These are phyloP conservation scores for Stachybotrys chlorohalonatus DNA, from an alignment of 2,329 filamentous ascomycete genomes.

Conservation along the genomic window DNA sequence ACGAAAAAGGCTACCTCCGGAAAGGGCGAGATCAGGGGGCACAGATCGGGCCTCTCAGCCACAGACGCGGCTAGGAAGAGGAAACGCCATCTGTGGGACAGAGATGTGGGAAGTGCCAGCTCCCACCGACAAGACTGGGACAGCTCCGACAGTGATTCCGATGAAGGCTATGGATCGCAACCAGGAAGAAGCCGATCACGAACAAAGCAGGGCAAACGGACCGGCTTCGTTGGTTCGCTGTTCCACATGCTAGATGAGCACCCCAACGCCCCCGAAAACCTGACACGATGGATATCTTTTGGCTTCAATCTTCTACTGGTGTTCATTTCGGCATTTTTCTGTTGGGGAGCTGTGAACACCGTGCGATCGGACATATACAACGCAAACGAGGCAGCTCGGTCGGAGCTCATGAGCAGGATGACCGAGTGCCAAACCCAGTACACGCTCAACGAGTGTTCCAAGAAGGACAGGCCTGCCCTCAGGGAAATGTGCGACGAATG, in stretches of 20 bases:
- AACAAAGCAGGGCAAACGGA: constrained; percentile 10
- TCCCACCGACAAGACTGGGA: constrained; percentile 35
- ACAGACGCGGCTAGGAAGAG: constrained; percentile 43
- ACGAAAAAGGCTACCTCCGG: constrained; percentile 40
- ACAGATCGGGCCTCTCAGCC: constrained; percentile 25
- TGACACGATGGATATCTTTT: constrained; percentile 51
- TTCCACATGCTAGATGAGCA: constrained; percentile 46
- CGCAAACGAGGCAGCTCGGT: constrained; percentile 59
- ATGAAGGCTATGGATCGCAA: constrained; percentile 18
- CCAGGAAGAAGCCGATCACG: constrained; percentile 13
- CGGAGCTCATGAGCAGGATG: constrained; percentile 64
- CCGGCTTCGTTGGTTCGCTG: constrained; percentile 30
- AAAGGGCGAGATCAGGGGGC: constrained; percentile 52
- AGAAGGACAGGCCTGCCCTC: constrained; percentile 61
- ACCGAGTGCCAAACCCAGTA: constrained; percentile 66
- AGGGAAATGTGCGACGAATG: constrained; percentile 67
- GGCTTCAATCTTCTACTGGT: constrained; percentile 57
- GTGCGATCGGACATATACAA: constrained; percentile 68
- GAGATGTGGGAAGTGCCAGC: constrained; percentile 41
- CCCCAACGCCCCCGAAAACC: constrained; percentile 48
- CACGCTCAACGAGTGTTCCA: constrained; percentile 63
- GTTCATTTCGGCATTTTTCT: constrained; percentile 48
- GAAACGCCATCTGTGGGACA: constrained; percentile 41
- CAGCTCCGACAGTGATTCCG: constrained; percentile 41
- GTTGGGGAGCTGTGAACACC: constrained; percentile 60